Base-by-base conservation (phyloP, 352 stramenopile genomes). In the Pythium phragmitis region DNA sequence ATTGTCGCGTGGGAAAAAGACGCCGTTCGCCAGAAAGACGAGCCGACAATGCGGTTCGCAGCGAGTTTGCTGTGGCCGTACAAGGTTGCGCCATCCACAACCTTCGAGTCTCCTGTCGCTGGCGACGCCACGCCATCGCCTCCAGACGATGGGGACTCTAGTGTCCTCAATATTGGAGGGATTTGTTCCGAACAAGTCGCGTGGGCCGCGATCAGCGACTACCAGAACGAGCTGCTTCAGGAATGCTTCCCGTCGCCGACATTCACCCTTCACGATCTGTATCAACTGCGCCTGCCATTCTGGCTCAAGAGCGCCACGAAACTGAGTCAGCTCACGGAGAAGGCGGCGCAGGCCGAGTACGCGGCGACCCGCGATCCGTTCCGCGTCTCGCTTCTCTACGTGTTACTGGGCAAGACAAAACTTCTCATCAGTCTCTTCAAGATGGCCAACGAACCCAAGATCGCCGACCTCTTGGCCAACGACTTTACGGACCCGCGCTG, bases 401-500 rank as follows among this genome's bases (percentile, higher is more conserved):
- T 97, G 6, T 58, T 94, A 12, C 72, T 96, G 36, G 86, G 82
- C 0, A 97, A 97, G 57, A 91, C 73, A 1, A 89, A 74, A n/a
- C 30, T 97, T 13, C 72, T 96, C 16, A 81, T 79, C 8, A 92
- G 74, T 51, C 57, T 97, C 17, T 97, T 97, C 48, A 92, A 92
- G 59, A 85, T 97, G 69, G 75, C 65, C 17, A 85, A 88, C 33
- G 88, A 97, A 57, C 68, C 71, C 5, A 87, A 88, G 23, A 95
- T 96, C 41, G 74, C 66, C 9, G 87, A 96, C 26, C 68, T 97
- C 3, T 33, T 97, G 11, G 72, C 64, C 14, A 96, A 96, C 57
- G 77, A 97, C 57, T 96, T 97, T 66, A 68, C 70, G 0, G 85
- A 97, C 19, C 54, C 76, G 30, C 80, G 86, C 37, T 96, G 88